phyloP scores from a whole-genome alignment of 805 yeast genomes.

The Komagataella kurtzmanii region DNA sequence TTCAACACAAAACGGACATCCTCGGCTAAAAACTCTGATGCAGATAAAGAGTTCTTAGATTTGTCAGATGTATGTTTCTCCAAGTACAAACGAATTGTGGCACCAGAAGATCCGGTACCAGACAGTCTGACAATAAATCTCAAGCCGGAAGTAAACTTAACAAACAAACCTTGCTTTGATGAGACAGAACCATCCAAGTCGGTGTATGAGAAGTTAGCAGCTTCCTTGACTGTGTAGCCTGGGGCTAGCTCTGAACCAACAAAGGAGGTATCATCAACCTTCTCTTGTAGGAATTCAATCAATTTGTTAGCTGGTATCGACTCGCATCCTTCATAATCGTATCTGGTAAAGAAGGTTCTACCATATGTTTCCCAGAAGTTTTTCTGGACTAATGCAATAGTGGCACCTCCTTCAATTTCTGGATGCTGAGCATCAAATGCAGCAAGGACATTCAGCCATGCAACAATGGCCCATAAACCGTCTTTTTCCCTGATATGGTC shows the following conservation, averaged over 20 bases:
- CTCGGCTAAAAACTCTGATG: slow-evolving; percentile 53
- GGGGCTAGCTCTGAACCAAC: slow-evolving; percentile 39
- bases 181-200: slow-evolving; percentile 92
- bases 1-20: slow-evolving; percentile 52
- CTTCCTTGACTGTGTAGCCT: slow-evolving; percentile 49
- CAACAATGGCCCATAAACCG: slow-evolving; percentile 95
- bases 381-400: slow-evolving; percentile 69
- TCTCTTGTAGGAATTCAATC: slow-evolving; percentile 34
- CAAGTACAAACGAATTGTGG: slow-evolving; percentile 85
- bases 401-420: slow-evolving; percentile 32
- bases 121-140: slow-evolving; percentile 84
- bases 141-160: slow-evolving; percentile 69
- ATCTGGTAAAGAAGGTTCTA: slow-evolving; percentile 93
- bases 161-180: slow-evolving; percentile 74
- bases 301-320: slow-evolving; percentile 63
- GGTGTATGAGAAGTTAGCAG: slow-evolving; percentile 84
- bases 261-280: slow-evolving; percentile 23
- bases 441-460: slow-evolving; percentile 94
- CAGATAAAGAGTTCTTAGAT: slow-evolving; percentile 30
- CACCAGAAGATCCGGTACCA: slow-evolving; percentile 97
- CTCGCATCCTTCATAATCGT: slow-evolving; percentile 79
- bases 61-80: slow-evolving; percentile 67
- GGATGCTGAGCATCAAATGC: slow-evolving; percentile 54
- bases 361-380: slow-evolving; percentile 90
- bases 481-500: slow-evolving; percentile 96